Conservation (phyloP, 2,329 filamentous ascomycete species). For the Cladosporium sp. region DNA sequence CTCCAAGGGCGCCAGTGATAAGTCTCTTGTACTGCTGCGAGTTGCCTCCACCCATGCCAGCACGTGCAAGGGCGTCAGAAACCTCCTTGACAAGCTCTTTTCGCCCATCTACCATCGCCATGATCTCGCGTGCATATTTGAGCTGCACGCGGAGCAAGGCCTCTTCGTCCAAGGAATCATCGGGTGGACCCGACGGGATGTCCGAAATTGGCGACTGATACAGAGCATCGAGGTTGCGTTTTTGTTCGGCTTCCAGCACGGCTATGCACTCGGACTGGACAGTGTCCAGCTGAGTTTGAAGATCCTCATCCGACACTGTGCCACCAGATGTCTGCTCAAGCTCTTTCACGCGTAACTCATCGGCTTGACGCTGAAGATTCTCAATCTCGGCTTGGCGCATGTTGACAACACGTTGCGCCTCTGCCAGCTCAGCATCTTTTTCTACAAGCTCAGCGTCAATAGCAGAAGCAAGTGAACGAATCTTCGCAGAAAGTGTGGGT, state of each 20-base stretch:
- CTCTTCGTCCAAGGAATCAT: constrained; percentile 43
- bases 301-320: constrained; percentile 41
- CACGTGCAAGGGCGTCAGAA: constrained; percentile 66
- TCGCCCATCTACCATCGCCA: constrained; percentile 60
- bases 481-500: constrained; percentile 54
- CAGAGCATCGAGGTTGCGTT: constrained; percentile 35
- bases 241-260: constrained; percentile 49
- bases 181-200: constrained; percentile 46
- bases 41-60: constrained; percentile 64
- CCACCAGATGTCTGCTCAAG: constrained; percentile 49
- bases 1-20: constrained; percentile 67
- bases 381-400: constrained; percentile 70
- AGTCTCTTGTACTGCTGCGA: constrained; percentile 62
- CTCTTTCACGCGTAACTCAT: constrained; percentile 58
- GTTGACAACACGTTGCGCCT: constrained; percentile 50
- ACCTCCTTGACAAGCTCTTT: constrained; percentile 66
- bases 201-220: constrained; percentile 24
- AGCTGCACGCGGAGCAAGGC: constrained; percentile 58
- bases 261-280: constrained; percentile 46
- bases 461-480: constrained; percentile 45
- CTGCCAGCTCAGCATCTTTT: constrained; percentile 59
- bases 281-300: constrained; percentile 38
- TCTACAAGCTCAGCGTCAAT: constrained; percentile 77
- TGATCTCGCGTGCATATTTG: constrained; percentile 60
- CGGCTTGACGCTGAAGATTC: constrained; percentile 54